Evolutionary conservation across 495 filamentous ascomycete genomes (phyloP).

Genomic region (Penicillium daleae): DNA sequence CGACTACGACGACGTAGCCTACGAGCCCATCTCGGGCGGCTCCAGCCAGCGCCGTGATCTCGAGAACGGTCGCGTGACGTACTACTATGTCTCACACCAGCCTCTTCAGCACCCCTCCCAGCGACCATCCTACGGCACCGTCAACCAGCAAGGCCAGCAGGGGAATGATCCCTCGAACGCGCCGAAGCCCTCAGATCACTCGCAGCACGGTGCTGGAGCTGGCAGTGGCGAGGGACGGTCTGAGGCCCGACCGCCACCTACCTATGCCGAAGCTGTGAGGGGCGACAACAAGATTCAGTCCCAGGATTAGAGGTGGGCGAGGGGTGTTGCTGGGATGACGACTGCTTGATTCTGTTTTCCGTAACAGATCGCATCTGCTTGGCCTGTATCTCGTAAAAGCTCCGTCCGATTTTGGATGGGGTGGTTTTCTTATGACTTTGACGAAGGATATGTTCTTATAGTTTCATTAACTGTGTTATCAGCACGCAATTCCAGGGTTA

Average conservation of each 20-base stretch:
- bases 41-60: constrained; percentile 49
- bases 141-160: constrained; percentile 32
- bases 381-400: not conserved
- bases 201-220: constrained; percentile 31
- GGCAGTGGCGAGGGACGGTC: constrained; percentile 41
- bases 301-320: constrained; percentile 52
- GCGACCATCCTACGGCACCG: constrained; percentile 44
- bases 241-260: constrained; percentile 59
- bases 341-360: not conserved
- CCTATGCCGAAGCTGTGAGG: constrained; percentile 82
- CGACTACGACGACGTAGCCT: constrained; percentile 58
- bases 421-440: constrained; percentile 20
- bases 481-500: not conserved
- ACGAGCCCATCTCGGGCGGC: constrained; percentile 61
- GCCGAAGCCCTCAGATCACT: constrained; percentile 27
- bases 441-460: constrained; percentile 22
- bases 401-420: not conserved
- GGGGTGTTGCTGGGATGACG: not conserved
- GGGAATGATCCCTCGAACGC: constrained; percentile 27
- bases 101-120: constrained; percentile 44
- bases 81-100: constrained; percentile 68
- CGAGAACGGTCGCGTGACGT: constrained; percentile 60
- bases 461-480: constrained; percentile 10
- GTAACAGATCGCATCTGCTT: not conserved
- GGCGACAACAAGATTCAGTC: constrained; percentile 89